These are phyloP conservation scores for Xylaria flabelliformis DNA, from an alignment of 495 filamentous ascomycete species.

Conservation along the genomic window DNA sequence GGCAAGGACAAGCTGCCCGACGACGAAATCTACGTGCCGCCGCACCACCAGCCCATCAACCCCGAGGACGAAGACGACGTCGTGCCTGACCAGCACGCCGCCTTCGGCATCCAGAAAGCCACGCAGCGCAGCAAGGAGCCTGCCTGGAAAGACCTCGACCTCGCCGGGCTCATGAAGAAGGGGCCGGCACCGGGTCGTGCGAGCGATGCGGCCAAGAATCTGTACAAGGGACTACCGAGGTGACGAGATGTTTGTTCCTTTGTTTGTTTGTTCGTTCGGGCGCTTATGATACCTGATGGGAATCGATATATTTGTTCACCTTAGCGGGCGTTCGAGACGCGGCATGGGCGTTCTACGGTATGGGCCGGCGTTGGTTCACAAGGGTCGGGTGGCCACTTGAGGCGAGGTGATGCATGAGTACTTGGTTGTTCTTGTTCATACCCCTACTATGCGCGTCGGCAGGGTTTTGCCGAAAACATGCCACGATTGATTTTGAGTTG, in stretches of 20 bases:
- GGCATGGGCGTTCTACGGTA: not conserved
- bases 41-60: conserved; percentile 89
- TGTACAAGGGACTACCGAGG: conserved; percentile 53
- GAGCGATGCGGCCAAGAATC: conserved; percentile 23
- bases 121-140: conserved; percentile 73
- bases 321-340: not conserved
- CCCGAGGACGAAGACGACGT: conserved; percentile 98
- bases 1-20: conserved; percentile 69
- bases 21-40: conserved; percentile 86
- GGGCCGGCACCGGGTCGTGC: conserved; percentile 50
- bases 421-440: conserved; percentile 7
- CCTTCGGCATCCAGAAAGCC: conserved; percentile 91
- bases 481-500: not conserved
- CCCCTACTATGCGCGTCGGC: not conserved
- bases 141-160: conserved; percentile 86
- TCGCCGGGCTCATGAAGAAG: conserved; percentile 71
- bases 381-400: not conserved
- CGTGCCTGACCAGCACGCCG: conserved; percentile 95
- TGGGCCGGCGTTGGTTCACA: not conserved
- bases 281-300: conserved; percentile 3
- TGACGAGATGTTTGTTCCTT: conserved; percentile 34
- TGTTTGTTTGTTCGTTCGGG: not conserved
- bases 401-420: not conserved
- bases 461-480: not conserved
- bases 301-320: not conserved